A percentile compares a stretch with the other conserved stretches of the same genome.
phyloP scores from a whole-genome alignment of 2,329 filamentous ascomycete species.

The Aureobasidium sp. region DNA sequence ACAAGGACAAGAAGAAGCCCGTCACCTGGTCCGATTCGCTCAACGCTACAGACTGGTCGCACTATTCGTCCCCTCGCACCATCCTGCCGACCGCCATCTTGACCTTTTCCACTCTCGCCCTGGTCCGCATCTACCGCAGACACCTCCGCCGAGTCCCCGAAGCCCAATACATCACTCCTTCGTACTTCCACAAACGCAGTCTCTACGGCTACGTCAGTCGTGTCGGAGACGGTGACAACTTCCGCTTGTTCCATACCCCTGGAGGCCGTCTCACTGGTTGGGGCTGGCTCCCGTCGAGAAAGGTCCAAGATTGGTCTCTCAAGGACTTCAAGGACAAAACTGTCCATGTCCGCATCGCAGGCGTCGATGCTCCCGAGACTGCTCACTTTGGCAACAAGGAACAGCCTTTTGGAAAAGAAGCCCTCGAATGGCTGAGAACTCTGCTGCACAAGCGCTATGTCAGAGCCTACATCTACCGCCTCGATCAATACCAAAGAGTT shows the following conservation, averaged over 20 bases:
- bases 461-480: constrained; percentile 70
- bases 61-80: constrained; percentile 42
- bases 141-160: constrained; percentile 80
- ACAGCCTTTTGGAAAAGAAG: constrained; percentile 76
- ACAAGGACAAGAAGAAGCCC: constrained; percentile 22
- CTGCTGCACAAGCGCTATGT: constrained; percentile 67
- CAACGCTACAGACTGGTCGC: constrained; percentile 43
- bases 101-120: constrained; percentile 46
- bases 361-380: constrained; percentile 85
- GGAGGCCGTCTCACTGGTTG: constrained; percentile 81
- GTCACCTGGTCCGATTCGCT: constrained; percentile 37
- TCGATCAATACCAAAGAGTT: constrained; percentile 86
- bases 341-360: constrained; percentile 84
- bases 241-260: constrained; percentile 88
- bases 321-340: constrained; percentile 31
- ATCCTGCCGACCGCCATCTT: constrained; percentile 37
- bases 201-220: constrained; percentile 82
- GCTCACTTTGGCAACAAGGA: constrained; percentile 85
- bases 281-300: constrained; percentile 43
- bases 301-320: not conserved
- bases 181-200: constrained; percentile 62
- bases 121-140: constrained; percentile 52
- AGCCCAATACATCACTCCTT: constrained; percentile 63
- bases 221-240: constrained; percentile 94
- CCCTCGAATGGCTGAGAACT: constrained; percentile 66